Evolutionary conservation across 768 basidiomycete genomes (phyloP).

Genomic region (Lactarius psammicola): DNA sequence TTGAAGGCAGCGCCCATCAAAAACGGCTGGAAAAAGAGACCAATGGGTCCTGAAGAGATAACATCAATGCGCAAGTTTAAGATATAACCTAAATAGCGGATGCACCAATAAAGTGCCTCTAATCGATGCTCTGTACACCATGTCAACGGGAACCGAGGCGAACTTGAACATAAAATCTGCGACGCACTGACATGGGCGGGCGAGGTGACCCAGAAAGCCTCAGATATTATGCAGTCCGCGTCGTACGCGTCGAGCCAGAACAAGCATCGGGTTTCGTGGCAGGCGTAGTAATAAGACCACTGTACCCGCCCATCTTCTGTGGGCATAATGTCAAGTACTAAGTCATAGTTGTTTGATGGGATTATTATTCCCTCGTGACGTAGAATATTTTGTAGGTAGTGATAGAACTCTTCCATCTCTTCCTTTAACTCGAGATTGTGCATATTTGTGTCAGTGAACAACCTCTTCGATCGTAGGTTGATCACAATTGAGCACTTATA

Average conservation of each 20-base stretch:
- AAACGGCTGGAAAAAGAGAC: neutral
- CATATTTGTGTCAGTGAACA: slow-evolving; percentile 54
- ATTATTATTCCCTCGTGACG: slow-evolving; percentile 21
- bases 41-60: slow-evolving; percentile 28
- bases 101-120: slow-evolving; percentile 30
- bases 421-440: slow-evolving; percentile 37
- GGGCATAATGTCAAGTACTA: slow-evolving; percentile 29
- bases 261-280: neutral
- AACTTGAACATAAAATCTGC: no score
- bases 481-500: neutral
- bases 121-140: slow-evolving; percentile 26
- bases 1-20: slow-evolving; percentile 5
- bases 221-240: slow-evolving; percentile 35
- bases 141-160: neutral
- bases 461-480: slow-evolving; percentile 36
- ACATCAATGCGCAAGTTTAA: slow-evolving; percentile 15
- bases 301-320: slow-evolving; percentile 22
- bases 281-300: neutral
- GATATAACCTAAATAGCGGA: neutral
- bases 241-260: slow-evolving; percentile 38
- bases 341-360: slow-evolving; percentile 28
- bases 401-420: slow-evolving; percentile 37
- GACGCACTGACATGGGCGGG: slow-evolving; percentile 6
- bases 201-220: neutral
- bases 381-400: neutral